These are phyloP conservation scores for Phalaenopsis equestris DNA, from an alignment of 106 monocot species.

Conservation along the genomic window DNA sequence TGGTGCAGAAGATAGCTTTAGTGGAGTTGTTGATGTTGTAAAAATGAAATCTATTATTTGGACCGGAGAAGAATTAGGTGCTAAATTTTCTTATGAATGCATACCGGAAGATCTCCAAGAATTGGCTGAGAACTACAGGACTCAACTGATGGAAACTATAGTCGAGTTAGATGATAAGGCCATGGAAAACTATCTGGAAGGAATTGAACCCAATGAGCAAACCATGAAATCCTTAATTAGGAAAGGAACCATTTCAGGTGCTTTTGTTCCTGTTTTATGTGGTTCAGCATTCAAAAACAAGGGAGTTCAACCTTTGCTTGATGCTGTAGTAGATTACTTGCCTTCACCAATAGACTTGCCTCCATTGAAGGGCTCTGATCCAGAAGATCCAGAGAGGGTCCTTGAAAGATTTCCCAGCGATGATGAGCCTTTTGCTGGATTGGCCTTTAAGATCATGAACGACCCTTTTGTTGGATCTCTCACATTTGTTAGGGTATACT, in stretches of 20 bases:
- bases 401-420: constrained; percentile 66
- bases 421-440: constrained; percentile 83
- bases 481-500: constrained; percentile 84
- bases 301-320: constrained; percentile 90
- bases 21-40: constrained; percentile 80
- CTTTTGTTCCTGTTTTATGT: constrained; percentile 92
- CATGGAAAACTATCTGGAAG: constrained; percentile 97
- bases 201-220: constrained; percentile 74
- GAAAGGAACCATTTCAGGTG: constrained; percentile 59
- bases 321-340: constrained; percentile 95
- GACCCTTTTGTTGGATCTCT: constrained; percentile 95
- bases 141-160: constrained; percentile 68
- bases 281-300: constrained; percentile 99
- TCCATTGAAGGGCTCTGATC: constrained; percentile 87
- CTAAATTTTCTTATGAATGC: constrained; percentile 71
- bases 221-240: constrained; percentile 76
- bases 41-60: constrained; percentile 88
- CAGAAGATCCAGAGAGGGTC: constrained; percentile 57
- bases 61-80: constrained; percentile 91
- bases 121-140: constrained; percentile 69
- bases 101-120: constrained; percentile 82
- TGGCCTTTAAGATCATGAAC: constrained; percentile 98
- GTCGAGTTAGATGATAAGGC: constrained; percentile 82
- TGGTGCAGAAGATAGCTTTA: constrained; percentile 84
- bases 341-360: constrained; percentile 95